Evolutionary conservation across 2,329 filamentous ascomycete species (phyloP).

Genomic region (Epichloe coenophiala): DNA sequence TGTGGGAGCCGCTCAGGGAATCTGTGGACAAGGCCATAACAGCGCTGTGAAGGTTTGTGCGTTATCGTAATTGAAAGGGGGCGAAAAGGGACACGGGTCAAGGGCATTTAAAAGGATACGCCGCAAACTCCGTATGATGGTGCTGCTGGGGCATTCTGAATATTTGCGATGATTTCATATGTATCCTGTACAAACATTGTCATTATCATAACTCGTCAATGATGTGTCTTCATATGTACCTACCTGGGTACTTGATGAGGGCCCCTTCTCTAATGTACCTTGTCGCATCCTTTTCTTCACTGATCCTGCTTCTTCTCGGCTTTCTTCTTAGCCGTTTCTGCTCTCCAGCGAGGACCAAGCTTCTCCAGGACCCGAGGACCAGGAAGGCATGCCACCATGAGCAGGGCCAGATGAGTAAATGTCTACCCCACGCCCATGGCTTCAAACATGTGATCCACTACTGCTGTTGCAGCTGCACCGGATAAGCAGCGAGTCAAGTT

Average conservation of each 20-base stretch:
- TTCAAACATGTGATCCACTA: slow-evolving; percentile 44
- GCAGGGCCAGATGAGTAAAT: slow-evolving; percentile 43
- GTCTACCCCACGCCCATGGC: slow-evolving; percentile 47
- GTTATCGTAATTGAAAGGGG: neutral
- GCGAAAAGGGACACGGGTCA: neutral
- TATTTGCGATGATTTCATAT: neutral
- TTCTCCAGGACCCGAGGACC: slow-evolving; percentile 35
- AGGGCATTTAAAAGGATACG: neutral
- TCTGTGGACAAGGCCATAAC: slow-evolving; percentile 53
- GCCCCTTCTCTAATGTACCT: neutral
- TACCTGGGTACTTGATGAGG: neutral
- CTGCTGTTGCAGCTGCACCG: slow-evolving; percentile 44
- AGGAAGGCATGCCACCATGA: slow-evolving; percentile 35
- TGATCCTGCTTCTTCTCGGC: neutral
- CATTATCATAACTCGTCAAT: neutral
- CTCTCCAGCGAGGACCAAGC: slow-evolving; percentile 35
- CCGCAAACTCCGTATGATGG: neutral
- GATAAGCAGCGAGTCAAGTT: slow-evolving; percentile 50
- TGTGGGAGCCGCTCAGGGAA: slow-evolving; percentile 73
- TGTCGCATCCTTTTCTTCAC: neutral
- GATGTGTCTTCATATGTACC: neutral
- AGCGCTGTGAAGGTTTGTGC: slow-evolving; percentile 20
- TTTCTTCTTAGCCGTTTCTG: slow-evolving; percentile 28
- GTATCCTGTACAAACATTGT: neutral
- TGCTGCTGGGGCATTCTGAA: neutral